Evolutionary conservation across 2,329 filamentous ascomycete species (phyloP), one percentile per base, ranked within the genome.

Genomic region (Trichoderma endophyticum): DNA sequence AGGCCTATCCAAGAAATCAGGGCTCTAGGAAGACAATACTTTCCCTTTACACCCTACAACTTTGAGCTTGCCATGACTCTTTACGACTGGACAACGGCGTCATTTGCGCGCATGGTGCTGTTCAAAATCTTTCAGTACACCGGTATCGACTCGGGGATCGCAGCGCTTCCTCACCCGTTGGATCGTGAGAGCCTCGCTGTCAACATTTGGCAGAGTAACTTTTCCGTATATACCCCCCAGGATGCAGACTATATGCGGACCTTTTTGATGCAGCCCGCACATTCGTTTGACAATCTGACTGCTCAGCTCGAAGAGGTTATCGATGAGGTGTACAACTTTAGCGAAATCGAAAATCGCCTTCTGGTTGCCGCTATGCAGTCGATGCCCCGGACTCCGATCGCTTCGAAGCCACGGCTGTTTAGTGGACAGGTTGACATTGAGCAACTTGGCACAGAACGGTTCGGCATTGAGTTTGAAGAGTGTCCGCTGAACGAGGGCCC

Each of bases 91-190:
- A 73, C 71, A 34, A 71, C 68, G 5, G 62, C 62, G 3, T 71
- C 67, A 6, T 73, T 71, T 57, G 54, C 61, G n/a, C 71, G 71
- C 61, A 60, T 73, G 51, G 39, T 57, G 6, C 18, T 73, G 43
- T 59, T 73, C 30, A 73, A 71, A 30, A 71, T 73, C 60, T 73
- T 73, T 30, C 68, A 73, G 59, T 73, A 73, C 56, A 73, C 71
- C 0, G 61, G 43, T 4, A 57, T 72, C 24, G 7, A 21, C 32
- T 60, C 61, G 2, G 60, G 26, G 8, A 14, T 11, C 21, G 24
- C 39, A 8, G 54, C 61, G 4, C 61, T 36, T 6, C 71, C 71
- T 5, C 62, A 71, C 3, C 68, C 68, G 1, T 18, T 73, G 28
- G 68, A 73, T 48, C 54, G 30, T 8, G 54, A 67, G 26, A 71